Evolutionary conservation across 1,284 basidiomycete genomes (phyloP), one percentile per base, ranked within the genome.

Genomic region (Apiotrichum gamsii): DNA sequence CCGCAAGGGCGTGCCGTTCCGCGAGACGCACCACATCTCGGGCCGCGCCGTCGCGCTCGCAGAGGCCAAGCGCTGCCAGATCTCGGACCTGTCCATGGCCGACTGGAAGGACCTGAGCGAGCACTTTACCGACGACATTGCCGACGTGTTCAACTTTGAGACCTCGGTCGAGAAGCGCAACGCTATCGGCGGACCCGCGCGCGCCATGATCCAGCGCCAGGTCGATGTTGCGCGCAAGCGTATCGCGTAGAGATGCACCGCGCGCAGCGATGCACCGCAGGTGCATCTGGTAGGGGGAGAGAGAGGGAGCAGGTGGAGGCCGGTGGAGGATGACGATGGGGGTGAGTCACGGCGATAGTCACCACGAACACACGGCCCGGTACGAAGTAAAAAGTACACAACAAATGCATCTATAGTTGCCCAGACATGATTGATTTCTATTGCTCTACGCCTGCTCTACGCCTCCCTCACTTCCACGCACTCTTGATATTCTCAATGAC

Each of bases 21-120:
- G 94, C 37, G 91, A 97, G 75, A 98, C 94, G 2, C 94, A 98
- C 72, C 94, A 98, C 72, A 84, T 98, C 60, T 96, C 94, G 8
- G 94, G 94, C 14, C 85, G 90, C 29, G 89, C 93, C 15, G 94
- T 98, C 46, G 90, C 91, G 3, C 78, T 97, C 30, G 93, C 94
- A 0, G 94, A 98, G 72, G 77, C 84, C 42, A 81, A 82, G 30
- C 78, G 80, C 56, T 85, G 85, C 63, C 84, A 87, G 61, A 78
- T 98, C 35, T 83, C 88, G 50, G 82, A 87, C 37, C 78, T 98
- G 47, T 80, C 82, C 1, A 75, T 93, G 40, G 73, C 81, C 23
- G 90, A 98, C 66, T 90, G 83, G 74, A 80, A 85, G 65, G 67
- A 70, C 15, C 76, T 98, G 53, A 83, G 82, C 58, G 78, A 80